Evolutionary conservation across 1,139 yeast species (phyloP).

Genomic region (Yamadazyma diospyri): DNA sequence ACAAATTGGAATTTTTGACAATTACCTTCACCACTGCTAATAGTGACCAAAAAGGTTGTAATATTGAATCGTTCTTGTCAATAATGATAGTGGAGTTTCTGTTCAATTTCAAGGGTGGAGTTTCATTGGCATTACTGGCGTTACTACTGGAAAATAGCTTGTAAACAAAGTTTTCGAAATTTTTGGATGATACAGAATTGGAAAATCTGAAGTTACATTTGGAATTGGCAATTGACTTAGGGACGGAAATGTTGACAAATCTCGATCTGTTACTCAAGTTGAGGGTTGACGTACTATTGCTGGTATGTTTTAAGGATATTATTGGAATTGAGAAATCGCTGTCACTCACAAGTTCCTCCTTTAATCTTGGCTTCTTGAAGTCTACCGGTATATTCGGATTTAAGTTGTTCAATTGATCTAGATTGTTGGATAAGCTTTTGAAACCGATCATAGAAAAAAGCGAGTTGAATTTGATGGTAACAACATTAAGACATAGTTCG

Average conservation of each 20-base stretch:
- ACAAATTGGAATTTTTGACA: slow-evolving; percentile 44
- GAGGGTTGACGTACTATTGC: slow-evolving; percentile 1
- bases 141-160: slow-evolving; percentile 33
- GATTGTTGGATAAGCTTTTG: slow-evolving; percentile 23
- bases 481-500: slow-evolving; percentile 40
- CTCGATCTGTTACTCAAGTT: slow-evolving; percentile 2
- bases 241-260: slow-evolving; percentile 9
- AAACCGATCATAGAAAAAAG: slow-evolving; percentile 26
- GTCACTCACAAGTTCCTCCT: slow-evolving; percentile 2
- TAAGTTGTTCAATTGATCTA: slow-evolving; percentile 29
- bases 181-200: slow-evolving; percentile 46
- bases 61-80: slow-evolving; percentile 19
- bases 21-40: slow-evolving; percentile 60
- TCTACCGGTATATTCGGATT: slow-evolving; percentile 24
- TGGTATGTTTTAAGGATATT: slow-evolving; percentile 5
- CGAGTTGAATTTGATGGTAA: slow-evolving; percentile 34
- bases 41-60: slow-evolving; percentile 68
- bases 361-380: slow-evolving; percentile 13
- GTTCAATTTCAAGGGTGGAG: slow-evolving; percentile 13
- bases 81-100: slow-evolving; percentile 15
- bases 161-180: slow-evolving; percentile 53
- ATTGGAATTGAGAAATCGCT: slow-evolving; percentile 5
- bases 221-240: slow-evolving; percentile 14
- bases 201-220: slow-evolving; percentile 11
- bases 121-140: slow-evolving; percentile 7